Evolutionary conservation across 495 filamentous ascomycete genomes (phyloP).

Genomic region (Xylaria venustula): DNA sequence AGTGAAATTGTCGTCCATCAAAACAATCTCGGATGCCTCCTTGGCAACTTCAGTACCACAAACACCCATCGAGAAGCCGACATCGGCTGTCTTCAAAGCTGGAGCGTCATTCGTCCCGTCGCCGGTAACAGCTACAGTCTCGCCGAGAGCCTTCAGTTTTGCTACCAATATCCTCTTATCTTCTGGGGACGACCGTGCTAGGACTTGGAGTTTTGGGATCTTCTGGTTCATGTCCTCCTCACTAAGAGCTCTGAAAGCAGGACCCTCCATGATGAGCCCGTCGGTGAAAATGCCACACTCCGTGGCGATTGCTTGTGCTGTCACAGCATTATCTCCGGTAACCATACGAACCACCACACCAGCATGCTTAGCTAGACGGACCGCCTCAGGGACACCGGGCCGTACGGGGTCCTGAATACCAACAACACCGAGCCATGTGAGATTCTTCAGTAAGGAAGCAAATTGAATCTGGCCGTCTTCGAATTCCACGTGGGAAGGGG

Average conservation of each 20-base stretch:
- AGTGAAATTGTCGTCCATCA: slow-evolving; percentile 92
- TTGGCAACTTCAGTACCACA: slow-evolving; percentile 90
- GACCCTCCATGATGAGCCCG: slow-evolving; percentile 81
- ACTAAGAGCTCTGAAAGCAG: slow-evolving; percentile 71
- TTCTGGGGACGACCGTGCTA: slow-evolving; percentile 80
- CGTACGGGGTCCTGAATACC: slow-evolving; percentile 80
- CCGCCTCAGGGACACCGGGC: slow-evolving; percentile 71
- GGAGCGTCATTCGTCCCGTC: slow-evolving; percentile 93
- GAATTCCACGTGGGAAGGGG: slow-evolving; percentile 59
- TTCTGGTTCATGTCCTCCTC: slow-evolving; percentile 63
- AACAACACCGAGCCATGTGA: slow-evolving; percentile 66
- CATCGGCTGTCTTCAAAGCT: slow-evolving; percentile 81
- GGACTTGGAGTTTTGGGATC: slow-evolving; percentile 75
- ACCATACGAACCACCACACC: slow-evolving; percentile 90
- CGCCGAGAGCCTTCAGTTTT: slow-evolving; percentile 76
- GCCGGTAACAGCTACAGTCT: slow-evolving; percentile 91
- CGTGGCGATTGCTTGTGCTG: slow-evolving; percentile 80
- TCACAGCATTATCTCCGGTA: slow-evolving; percentile 82
- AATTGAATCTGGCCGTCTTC: slow-evolving; percentile 62
- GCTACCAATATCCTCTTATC: slow-evolving; percentile 82
- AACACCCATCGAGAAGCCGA: slow-evolving; percentile 92
- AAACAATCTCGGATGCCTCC: slow-evolving; percentile 88
- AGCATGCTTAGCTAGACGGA: slow-evolving; percentile 69
- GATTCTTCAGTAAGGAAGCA: slow-evolving; percentile 65
- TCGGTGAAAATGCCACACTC: slow-evolving; percentile 84